Conservation (phyloP, 768 basidiomycete genomes). For the Chlorophyllum brunneum region DNA sequence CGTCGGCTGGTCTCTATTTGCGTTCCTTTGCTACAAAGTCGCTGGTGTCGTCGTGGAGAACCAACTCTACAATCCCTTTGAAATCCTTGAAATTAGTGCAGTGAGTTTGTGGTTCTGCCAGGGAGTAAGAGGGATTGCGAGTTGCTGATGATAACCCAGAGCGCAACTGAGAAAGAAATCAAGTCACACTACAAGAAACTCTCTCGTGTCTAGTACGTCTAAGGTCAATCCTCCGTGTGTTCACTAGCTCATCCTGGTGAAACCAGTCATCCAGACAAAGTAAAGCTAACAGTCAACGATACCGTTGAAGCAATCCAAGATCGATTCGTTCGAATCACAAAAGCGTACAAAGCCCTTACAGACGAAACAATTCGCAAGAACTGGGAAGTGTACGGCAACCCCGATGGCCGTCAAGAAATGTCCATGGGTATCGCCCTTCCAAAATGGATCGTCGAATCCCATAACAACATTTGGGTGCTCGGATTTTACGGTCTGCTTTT, state of each 20-base stretch:
- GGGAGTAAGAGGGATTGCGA: background rate
- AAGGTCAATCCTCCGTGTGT: background rate
- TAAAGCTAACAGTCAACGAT: conserved; percentile 74
- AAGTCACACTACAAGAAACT: conserved; percentile 94
- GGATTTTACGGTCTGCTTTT: conserved; percentile 85
- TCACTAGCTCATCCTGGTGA: background rate
- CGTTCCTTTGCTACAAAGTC: conserved; percentile 63
- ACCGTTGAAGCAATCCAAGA: conserved; percentile 84
- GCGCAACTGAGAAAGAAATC: conserved; percentile 80
- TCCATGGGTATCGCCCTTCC: conserved; percentile 95
- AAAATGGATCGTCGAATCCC: conserved; percentile 86
- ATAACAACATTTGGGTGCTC: conserved; percentile 90
- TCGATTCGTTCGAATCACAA: conserved; percentile 89
- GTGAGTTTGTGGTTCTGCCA: conserved; percentile 38
- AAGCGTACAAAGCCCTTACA: conserved; percentile 95
- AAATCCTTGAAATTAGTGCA: conserved; percentile 76
- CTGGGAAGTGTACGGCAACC: conserved; percentile 85
- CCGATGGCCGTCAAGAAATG: conserved; percentile 94
- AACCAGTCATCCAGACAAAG: conserved; percentile 93
- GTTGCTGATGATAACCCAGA: conserved; percentile 33
- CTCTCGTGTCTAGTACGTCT: conserved; percentile 74
- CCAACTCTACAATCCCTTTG: conserved; percentile 89
- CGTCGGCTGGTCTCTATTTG: conserved; percentile 73
- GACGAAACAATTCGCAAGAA: conserved; percentile 92
- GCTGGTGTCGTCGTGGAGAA: conserved; percentile 52